Evolutionary conservation across 169 alveolate species (phyloP), one percentile per base, ranked within the genome.

Genomic region (Eimeria falciformis): DNA sequence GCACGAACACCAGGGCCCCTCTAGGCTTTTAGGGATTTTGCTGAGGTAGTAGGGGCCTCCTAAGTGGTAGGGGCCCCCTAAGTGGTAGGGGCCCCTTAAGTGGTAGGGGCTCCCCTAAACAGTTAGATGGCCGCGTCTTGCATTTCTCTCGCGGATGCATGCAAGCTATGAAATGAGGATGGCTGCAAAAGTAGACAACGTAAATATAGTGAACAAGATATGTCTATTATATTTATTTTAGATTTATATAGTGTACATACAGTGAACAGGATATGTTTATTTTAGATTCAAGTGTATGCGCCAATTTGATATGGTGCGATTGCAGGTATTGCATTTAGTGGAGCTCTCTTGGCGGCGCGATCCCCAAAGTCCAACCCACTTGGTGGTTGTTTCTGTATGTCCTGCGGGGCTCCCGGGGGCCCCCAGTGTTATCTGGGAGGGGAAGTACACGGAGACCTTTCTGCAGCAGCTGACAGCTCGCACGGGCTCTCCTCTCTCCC

Each of bases 401-500:
- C 47, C 79, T n/a, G 79, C 7, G 23, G 79, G 40, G 21, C 14
- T 46, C 0, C 47, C 37, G 5, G 79, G 79, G n/a, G 50, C 43
- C 29, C 43, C 47, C 12, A 6, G 50, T 18, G 40, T 7, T 43
- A 0, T 43, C 46, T 68, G 79, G 79, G 79, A 68, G 18, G 79
- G 79, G 12, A 46, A 68, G 79, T 68, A 68, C 47, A 68, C 43
- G 18, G 79, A 68, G 79, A 17, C 79, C 50, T 68, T 68, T 25
- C 79, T 68, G 5, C 79, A 68, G 79, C 79, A 25, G 21, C 47
- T 68, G 21, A 68, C 79, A 23, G 50, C 47, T 12, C 43, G 79
- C 5, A 68, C 79, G 79, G 79, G 79, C 46, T 68, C 79, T 11
- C 79, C 79, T 25, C 37, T 68, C 18, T 23, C 79, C 45, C 79